Evolutionary conservation across 2,329 filamentous ascomycete species (phyloP), one percentile per base, ranked within the genome.

Genomic region (Trichocomaceae sp.): DNA sequence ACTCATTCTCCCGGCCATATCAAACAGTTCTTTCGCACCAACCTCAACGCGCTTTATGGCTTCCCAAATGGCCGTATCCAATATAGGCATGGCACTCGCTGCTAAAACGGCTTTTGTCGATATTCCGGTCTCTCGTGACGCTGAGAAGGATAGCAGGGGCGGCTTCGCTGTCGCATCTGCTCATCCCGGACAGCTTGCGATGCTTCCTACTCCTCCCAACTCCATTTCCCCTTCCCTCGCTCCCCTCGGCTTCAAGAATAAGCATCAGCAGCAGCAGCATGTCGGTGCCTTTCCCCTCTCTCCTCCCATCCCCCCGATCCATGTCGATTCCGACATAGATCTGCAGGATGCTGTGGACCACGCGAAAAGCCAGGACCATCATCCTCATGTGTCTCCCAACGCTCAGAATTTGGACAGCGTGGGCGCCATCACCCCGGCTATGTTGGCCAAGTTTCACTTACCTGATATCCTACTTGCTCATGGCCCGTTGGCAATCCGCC

Each of bases 181-280:
- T 61, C 69, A 64, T 55, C 57, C 60, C 19, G 64, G 64, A 44
- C 66, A 70, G 44, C 66, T 66, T 47, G 64, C 61, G 50, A 72
- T 75, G 70, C 83, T 96, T 66, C 90, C 88, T 60, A 96, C 92
- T 70, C 92, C 92, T 68, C 92, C 92, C 58, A 95, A 92, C 78
- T 96, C 91, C 73, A 90, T 96, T 70, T 96, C 91, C 59, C 92
- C 92, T 48, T 86, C 83, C 63, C 80, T 96, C 62, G 85, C 87
- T 64, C 88, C 91, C 57, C 88, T 92, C 65, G 87, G 86, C 65
- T 83, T 87, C 68, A 87, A 86, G 71, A 80, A 83, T 60, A 85
- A 85, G 68, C 33, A 50, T n/a, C 29, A 37, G 20, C 42, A 45
- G 31, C 26, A 47, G 20, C 41, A 47, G 15, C 77, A 66, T 50